Evolutionary conservation across 2,329 filamentous ascomycete genomes (phyloP).

Genomic region (Alternaria angustiovoidea): DNA sequence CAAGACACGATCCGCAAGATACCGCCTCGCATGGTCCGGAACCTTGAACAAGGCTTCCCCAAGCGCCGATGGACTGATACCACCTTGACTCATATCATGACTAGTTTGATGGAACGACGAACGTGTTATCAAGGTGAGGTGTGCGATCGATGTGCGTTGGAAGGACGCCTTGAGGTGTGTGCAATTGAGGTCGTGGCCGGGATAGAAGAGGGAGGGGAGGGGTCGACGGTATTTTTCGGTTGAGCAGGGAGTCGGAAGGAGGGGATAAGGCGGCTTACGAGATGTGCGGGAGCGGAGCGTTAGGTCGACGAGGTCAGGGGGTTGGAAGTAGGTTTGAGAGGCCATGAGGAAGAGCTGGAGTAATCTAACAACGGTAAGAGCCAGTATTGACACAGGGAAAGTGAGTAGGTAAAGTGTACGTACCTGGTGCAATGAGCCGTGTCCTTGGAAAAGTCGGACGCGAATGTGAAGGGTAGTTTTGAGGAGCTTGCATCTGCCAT

Average conservation of each 20-base stretch:
- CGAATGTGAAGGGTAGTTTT: constrained; percentile 31
- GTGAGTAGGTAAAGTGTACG: background rate
- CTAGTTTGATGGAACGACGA: background rate
- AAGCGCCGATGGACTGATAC: background rate
- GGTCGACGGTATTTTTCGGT: background rate
- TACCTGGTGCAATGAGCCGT: constrained; percentile 13
- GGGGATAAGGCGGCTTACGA: constrained; percentile 22
- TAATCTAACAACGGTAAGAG: constrained; percentile 3
- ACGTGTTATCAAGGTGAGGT: background rate
- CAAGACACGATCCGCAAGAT: constrained; percentile 12
- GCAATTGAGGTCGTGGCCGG: background rate
- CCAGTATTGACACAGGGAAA: background rate
- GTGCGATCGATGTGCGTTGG: background rate
- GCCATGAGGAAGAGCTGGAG: constrained; percentile 31
- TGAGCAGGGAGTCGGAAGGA: constrained; percentile 11
- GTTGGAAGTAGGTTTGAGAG: constrained; percentile 35
- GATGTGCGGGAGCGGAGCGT: constrained; percentile 20
- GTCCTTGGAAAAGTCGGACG: constrained; percentile 11
- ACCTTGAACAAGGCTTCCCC: constrained; percentile 4
- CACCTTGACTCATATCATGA: background rate
- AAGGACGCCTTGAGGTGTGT: background rate
- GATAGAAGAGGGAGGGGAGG: background rate
- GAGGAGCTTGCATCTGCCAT: constrained; percentile 25
- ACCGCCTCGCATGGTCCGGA: constrained; percentile 13
- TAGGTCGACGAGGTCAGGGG: constrained; percentile 37